Percentiles rank a stretch among this genome's conserved stretches.
These are phyloP conservation scores for Xylaria sp. DNA, from an alignment of 2,329 filamentous ascomycete genomes.

Conservation along the genomic window DNA sequence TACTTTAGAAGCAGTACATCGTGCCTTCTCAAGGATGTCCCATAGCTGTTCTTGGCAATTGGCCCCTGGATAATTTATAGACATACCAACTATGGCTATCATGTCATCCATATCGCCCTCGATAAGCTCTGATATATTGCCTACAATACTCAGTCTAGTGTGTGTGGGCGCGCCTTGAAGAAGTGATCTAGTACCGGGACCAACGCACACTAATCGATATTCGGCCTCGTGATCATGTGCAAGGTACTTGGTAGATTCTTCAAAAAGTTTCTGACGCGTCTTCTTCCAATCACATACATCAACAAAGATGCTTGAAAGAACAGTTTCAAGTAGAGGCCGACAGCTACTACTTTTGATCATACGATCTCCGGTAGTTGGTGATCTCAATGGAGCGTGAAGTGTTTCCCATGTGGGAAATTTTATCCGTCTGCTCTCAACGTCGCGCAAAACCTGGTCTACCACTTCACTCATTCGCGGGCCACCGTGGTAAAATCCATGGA, in stretches of 20 bases:
- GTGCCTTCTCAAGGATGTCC: slow-evolving; percentile 31
- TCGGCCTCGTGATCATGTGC: slow-evolving; percentile 1
- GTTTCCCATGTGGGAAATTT: slow-evolving; percentile 30
- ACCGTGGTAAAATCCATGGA: slow-evolving; percentile 33
- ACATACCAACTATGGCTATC: slow-evolving; percentile 37
- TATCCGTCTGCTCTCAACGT: slow-evolving; percentile 24
- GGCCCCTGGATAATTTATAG: slow-evolving; percentile 31
- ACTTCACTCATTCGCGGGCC: slow-evolving; percentile 15
- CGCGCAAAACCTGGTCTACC: slow-evolving; percentile 14
- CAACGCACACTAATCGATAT: slow-evolving; percentile 16
- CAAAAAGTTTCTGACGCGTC: slow-evolving; percentile 17
- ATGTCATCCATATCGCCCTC: slow-evolving; percentile 16
- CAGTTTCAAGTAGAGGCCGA: slow-evolving; percentile 27
- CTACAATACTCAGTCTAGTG: not conserved
- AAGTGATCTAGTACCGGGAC: slow-evolving; percentile 23
- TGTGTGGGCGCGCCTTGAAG: slow-evolving; percentile 8
- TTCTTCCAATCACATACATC: slow-evolving; percentile 34
- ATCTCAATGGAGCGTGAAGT: slow-evolving; percentile 23
- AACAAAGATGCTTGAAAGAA: slow-evolving; percentile 29
- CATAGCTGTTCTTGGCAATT: slow-evolving; percentile 28
- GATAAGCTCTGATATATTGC: not conserved
- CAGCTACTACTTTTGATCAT: slow-evolving; percentile 11
- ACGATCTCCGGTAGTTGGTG: slow-evolving; percentile 26
- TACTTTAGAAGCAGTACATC: slow-evolving; percentile 28
- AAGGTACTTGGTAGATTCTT: slow-evolving; percentile 11